Conservation (phyloP, 805 yeast genomes). For the Suhomyces prunicola region DNA sequence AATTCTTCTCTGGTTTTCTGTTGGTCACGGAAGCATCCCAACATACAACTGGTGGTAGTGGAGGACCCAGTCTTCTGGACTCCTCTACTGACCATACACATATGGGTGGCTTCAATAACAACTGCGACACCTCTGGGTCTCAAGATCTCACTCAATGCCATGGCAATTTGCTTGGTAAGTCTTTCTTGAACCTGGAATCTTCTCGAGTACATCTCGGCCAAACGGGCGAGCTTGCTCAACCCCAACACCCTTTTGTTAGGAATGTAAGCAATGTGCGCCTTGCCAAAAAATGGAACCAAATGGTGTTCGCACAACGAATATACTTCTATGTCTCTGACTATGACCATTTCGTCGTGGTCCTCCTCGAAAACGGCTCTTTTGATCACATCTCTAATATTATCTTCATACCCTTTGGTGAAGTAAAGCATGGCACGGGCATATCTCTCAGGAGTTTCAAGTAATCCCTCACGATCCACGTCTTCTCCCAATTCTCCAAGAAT, state of each 20-base stretch:
- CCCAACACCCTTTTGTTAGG: slow-evolving; percentile 94
- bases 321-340: slow-evolving; percentile 90
- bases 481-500: slow-evolving; percentile 86
- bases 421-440: slow-evolving; percentile 95
- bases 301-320: slow-evolving; percentile 96
- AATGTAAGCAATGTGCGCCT: slow-evolving; percentile 96
- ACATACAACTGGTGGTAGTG: slow-evolving; percentile 94
- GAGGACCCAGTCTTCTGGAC: slow-evolving; percentile 93
- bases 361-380: slow-evolving; percentile 96
- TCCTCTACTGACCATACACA: slow-evolving; percentile 99
- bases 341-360: slow-evolving; percentile 98
- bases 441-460: slow-evolving; percentile 90
- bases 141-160: slow-evolving; percentile 87
- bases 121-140: slow-evolving; percentile 98
- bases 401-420: slow-evolving; percentile 96
- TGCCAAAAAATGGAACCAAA: slow-evolving; percentile 95
- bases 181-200: slow-evolving; percentile 98
- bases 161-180: slow-evolving; percentile 93
- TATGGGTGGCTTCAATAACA: slow-evolving; percentile 95
- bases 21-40: slow-evolving; percentile 90
- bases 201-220: slow-evolving; percentile 96
- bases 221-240: slow-evolving; percentile 84
- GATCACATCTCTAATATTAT: slow-evolving; percentile 85
- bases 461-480: slow-evolving; percentile 83
- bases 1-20: slow-evolving; percentile 97